A percentile compares a stretch with the other conserved stretches of the same genome.
Evolutionary conservation across 2,329 filamentous ascomycete genomes (phyloP).

Genomic region (Ophiostoma novo-ulmi): DNA sequence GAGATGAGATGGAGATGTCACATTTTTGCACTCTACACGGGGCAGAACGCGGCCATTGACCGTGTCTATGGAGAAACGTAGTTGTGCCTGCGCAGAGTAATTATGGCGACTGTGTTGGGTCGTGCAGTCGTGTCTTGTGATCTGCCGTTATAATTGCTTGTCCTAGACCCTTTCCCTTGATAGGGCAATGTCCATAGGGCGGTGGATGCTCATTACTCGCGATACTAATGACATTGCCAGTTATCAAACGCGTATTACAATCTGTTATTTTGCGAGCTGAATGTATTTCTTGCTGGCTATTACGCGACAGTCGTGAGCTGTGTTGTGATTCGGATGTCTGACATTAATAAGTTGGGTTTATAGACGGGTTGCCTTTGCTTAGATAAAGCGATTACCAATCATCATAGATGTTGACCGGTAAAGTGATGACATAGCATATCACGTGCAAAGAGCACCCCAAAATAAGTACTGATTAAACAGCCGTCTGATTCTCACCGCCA

Average conservation of each 20-base stretch:
- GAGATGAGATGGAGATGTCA: not conserved
- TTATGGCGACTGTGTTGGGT: not conserved
- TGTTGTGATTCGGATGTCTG: too few relatives aligned
- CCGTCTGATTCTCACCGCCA: constrained; percentile 5
- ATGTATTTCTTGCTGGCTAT: not conserved
- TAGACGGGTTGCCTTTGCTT: not conserved
- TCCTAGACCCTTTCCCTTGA: not conserved
- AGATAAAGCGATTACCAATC: not conserved
- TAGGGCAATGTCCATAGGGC: not conserved
- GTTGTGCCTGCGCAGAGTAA: not conserved
- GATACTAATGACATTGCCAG: not conserved
- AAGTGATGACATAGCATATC: not conserved
- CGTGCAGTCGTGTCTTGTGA: not conserved
- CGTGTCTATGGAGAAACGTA: not conserved
- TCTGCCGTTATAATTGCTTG: not conserved
- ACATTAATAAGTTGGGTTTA: not conserved
- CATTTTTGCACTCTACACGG: not conserved
- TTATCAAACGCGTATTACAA: not conserved
- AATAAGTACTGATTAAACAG: not conserved
- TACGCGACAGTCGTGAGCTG: too few relatives aligned
- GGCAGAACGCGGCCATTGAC: not conserved
- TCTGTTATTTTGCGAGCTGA: not conserved
- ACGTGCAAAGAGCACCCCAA: not conserved
- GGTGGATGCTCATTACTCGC: not conserved
- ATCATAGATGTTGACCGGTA: not conserved